phyloP scores from a whole-genome alignment of 1,284 basidiomycete species.

The Malassezia sp. region DNA sequence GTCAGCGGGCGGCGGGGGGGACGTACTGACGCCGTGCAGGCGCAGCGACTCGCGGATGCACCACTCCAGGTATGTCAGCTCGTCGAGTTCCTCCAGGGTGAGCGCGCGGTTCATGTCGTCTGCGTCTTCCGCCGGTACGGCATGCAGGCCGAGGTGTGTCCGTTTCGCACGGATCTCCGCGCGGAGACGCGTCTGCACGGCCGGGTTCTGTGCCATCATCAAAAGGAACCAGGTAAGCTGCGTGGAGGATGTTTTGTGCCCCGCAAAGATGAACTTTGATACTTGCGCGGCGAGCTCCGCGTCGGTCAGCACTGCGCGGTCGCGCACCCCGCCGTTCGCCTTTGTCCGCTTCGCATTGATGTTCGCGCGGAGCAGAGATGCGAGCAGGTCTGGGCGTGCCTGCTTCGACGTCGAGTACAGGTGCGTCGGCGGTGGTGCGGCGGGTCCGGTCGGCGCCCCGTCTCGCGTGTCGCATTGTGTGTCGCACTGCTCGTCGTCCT shows the following conservation, averaged over 20 bases:
- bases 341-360: constrained; percentile 20
- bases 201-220: constrained; percentile 20
- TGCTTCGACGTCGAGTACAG: too few relatives aligned
- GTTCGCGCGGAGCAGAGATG: constrained; percentile 39
- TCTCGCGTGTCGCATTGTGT: too few relatives aligned
- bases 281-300: constrained; percentile 34
- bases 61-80: constrained; percentile 31
- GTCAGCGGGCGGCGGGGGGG: too few relatives aligned
- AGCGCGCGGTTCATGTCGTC: constrained; percentile 21
- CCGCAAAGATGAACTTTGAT: constrained; percentile 37
- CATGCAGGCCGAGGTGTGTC: background rate
- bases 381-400: constrained; percentile 24
- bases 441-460: too few relatives aligned
- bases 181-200: constrained; percentile 26
- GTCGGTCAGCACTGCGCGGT: constrained; percentile 21
- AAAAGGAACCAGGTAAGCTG: constrained; percentile 37
- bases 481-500: too few relatives aligned
- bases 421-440: too few relatives aligned
- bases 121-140: constrained; percentile 13
- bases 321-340: constrained; percentile 7
- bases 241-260: constrained; percentile 41
- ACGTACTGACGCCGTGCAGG: constrained; percentile 19
- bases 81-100: constrained; percentile 27
- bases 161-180: constrained; percentile 23
- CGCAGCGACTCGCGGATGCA: constrained; percentile 35